A percentile compares a stretch with the other conserved stretches of the same genome.
Evolutionary conservation across 352 stramenopile genomes (phyloP).

Genomic region (Phytophthora melonis): DNA sequence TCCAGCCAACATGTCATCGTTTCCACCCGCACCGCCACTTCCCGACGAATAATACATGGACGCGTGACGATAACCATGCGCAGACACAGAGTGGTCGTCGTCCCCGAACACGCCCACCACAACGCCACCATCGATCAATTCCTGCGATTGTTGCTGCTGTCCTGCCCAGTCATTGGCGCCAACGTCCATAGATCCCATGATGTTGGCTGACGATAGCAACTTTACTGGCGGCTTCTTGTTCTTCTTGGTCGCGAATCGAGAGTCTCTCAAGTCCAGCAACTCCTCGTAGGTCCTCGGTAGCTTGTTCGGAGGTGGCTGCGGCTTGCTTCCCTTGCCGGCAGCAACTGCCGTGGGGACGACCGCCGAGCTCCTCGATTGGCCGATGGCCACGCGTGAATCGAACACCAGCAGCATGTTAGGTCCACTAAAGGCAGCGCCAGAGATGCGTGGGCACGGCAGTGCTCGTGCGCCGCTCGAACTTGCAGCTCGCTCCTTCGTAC

Average conservation of each 20-base stretch:
- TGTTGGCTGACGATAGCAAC: conserved; percentile 55
- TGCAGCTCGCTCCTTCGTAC: conserved; percentile 23
- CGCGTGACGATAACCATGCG: conserved; percentile 41
- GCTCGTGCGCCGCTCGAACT: conserved; percentile 37
- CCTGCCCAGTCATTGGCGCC: conserved; percentile 57
- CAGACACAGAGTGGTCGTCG: conserved; percentile 23
- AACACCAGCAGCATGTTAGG: conserved; percentile 89
- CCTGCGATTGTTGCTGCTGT: conserved; percentile 44
- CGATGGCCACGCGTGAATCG: conserved; percentile 83
- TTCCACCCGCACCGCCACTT: conserved; percentile 30
- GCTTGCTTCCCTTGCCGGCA: conserved; percentile 63
- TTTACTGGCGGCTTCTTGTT: conserved; percentile 77
- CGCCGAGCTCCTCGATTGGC: conserved; percentile 60
- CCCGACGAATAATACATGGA: conserved; percentile 55
- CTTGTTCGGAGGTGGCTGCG: conserved; percentile 47
- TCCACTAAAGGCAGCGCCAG: conserved; percentile 81
- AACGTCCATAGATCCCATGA: conserved; percentile 66
- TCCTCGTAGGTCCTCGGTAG: conserved; percentile 82
- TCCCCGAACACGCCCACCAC: conserved; percentile 47
- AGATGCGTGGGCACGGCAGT: conserved; percentile 82
- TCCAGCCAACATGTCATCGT: conserved; percentile 35
- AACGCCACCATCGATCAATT: conserved; percentile 41
- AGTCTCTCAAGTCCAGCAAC: conserved; percentile 76
- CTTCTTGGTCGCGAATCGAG: conserved; percentile 82
- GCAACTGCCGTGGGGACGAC: conserved; percentile 57